Conservation (phyloP, 2,329 filamentous ascomycete species). For the Chaetomium strumarium region DNA sequence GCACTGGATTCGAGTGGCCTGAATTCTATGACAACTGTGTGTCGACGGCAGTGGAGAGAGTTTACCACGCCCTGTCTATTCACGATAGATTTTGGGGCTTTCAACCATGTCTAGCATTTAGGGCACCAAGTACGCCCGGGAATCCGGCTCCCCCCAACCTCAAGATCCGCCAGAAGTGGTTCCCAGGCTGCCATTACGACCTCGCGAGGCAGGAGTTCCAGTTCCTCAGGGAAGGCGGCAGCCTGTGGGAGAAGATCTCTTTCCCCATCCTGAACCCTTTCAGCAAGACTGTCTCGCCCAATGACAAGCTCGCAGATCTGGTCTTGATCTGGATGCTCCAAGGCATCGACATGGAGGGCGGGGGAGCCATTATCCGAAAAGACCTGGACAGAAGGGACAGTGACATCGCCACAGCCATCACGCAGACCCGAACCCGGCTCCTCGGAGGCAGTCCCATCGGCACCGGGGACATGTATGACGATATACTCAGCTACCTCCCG, state of each 20-base stretch:
- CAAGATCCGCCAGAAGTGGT: neutral
- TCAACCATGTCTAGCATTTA: neutral
- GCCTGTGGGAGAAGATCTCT: neutral
- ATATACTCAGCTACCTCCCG: neutral
- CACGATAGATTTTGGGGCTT: constrained; percentile 5
- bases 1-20: constrained; percentile 20
- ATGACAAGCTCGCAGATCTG: neutral
- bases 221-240: neutral
- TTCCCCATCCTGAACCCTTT: neutral
- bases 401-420: neutral
- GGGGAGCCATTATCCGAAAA: neutral
- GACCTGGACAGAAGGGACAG: neutral
- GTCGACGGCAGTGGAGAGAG: constrained; percentile 24
- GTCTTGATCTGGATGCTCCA: neutral
- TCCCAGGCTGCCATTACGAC: neutral
- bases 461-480: neutral
- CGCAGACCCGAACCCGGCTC: neutral
- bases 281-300: neutral
- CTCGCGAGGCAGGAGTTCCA: neutral
- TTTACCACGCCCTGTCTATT: constrained; percentile 24
- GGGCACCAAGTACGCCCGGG: too few species aligned
- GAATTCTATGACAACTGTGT: constrained; percentile 25
- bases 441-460: neutral
- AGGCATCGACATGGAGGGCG: neutral
- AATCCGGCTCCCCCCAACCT: too few species aligned